These are phyloP conservation scores for Hsuehochloa calcarea DNA, from an alignment of 176 grass and related monocot genomes.

Conservation along the genomic window DNA sequence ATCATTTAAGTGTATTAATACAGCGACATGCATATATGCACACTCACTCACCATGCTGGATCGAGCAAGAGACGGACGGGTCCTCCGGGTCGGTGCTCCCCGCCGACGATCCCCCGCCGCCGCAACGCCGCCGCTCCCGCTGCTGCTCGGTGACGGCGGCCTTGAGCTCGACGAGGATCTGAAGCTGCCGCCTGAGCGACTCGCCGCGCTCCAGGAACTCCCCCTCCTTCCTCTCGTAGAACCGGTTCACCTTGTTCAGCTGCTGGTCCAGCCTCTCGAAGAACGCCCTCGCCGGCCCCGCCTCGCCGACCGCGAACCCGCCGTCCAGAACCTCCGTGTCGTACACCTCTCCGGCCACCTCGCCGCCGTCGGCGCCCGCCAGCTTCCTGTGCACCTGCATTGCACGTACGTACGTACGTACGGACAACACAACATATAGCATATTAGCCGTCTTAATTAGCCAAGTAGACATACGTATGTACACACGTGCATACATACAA, in stretches of 20 bases:
- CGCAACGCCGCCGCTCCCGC: constrained; percentile 1
- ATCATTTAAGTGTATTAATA: neutral
- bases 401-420: neutral
- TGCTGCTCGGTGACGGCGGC: constrained; percentile 61
- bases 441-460: neutral
- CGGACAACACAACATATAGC: neutral
- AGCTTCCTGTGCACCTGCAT: constrained; percentile 77
- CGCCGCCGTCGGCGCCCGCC: neutral
- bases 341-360: constrained; percentile 52
- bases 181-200: constrained; percentile 75
- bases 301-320: constrained; percentile 40
- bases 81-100: constrained; percentile 55
- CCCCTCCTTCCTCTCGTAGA: constrained; percentile 79
- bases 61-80: constrained; percentile 72
- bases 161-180: constrained; percentile 82
- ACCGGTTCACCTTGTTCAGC: constrained; percentile 92
- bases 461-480: neutral
- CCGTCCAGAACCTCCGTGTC: constrained; percentile 59
- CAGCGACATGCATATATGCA: neutral
- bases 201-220: constrained; percentile 81
- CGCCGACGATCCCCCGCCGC: neutral
- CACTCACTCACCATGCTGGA: constrained; percentile 64
- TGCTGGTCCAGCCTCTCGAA: constrained; percentile 78
- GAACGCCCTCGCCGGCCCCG: constrained; percentile 50
- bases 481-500: neutral